Evolutionary conservation across 495 filamentous ascomycete genomes (phyloP).

Genomic region (Arthonia radiata): DNA sequence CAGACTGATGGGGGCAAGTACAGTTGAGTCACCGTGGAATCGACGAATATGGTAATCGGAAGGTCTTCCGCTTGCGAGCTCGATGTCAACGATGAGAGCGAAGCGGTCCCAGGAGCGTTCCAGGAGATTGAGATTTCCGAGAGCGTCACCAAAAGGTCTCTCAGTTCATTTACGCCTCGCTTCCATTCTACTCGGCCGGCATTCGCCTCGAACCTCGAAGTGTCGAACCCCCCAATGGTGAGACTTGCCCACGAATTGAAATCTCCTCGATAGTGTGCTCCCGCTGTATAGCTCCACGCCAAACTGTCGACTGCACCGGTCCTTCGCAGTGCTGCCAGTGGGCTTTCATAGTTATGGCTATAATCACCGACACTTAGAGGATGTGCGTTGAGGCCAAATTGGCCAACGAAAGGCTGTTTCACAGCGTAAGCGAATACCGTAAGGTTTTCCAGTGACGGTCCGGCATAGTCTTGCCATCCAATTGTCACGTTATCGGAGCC

Average conservation of each 20-base stretch:
- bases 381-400: constrained; percentile 26
- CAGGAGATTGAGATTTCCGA: constrained; percentile 20
- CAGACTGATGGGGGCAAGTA: constrained; percentile 29
- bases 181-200: constrained; percentile 25
- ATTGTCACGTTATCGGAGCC: constrained; percentile 27
- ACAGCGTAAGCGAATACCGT: constrained; percentile 20
- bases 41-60: constrained; percentile 25
- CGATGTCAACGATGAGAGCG: constrained; percentile 22
- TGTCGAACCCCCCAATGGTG: constrained; percentile 32
- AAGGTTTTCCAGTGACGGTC: constrained; percentile 20
- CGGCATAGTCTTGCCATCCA: constrained; percentile 15
- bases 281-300: constrained; percentile 31
- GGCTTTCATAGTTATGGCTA: constrained; percentile 21
- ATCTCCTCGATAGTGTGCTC: constrained; percentile 23
- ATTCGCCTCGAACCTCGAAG: constrained; percentile 24
- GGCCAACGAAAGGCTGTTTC: constrained; percentile 25
- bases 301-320: constrained; percentile 22
- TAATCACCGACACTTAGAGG: constrained; percentile 22
- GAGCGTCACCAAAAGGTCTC: constrained; percentile 27
- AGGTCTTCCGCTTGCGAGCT: constrained; percentile 7
- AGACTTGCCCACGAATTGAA: constrained; percentile 21
- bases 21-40: constrained; percentile 27
- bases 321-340: constrained; percentile 21
- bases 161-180: constrained; percentile 18
- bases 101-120: too few species aligned